A percentile compares a stretch with the other conserved stretches of the same genome.
These are phyloP conservation scores for Penicillium ucsense DNA, from an alignment of 495 filamentous ascomycete genomes.

Conservation along the genomic window DNA sequence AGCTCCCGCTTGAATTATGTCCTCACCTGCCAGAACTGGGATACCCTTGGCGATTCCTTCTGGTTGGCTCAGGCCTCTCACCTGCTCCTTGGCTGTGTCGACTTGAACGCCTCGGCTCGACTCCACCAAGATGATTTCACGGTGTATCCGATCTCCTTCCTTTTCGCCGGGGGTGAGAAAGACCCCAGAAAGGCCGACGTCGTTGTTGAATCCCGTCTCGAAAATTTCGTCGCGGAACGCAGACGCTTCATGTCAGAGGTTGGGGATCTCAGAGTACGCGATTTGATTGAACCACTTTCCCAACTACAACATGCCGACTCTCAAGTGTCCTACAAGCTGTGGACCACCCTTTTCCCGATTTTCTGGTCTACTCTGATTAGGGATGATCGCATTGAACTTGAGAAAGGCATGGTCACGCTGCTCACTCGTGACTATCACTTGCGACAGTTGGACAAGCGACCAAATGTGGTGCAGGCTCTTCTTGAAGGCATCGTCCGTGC, in stretches of 20 bases:
- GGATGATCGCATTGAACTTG: constrained; percentile 84
- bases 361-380: constrained; percentile 82
- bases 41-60: constrained; percentile 84
- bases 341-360: constrained; percentile 83
- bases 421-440: constrained; percentile 93
- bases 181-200: constrained; percentile 61
- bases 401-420: constrained; percentile 76
- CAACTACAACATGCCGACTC: constrained; percentile 88
- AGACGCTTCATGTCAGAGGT: constrained; percentile 73
- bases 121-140: constrained; percentile 79
- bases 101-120: constrained; percentile 66
- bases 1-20: constrained; percentile 82
- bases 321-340: constrained; percentile 72
- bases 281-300: constrained; percentile 82
- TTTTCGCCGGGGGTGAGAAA: constrained; percentile 53
- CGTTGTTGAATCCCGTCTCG: constrained; percentile 73
- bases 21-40: constrained; percentile 92
- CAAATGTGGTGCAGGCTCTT: constrained; percentile 87
- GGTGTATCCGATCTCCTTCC: constrained; percentile 55
- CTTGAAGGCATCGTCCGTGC: constrained; percentile 75
- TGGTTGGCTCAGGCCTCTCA: constrained; percentile 94
- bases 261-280: constrained; percentile 71
- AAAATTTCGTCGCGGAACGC: constrained; percentile 67
- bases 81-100: constrained; percentile 79
- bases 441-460: constrained; percentile 84